A percentile compares a stretch with the other conserved stretches of the same genome.
Conservation (phyloP, 2,329 filamentous ascomycete species). For the Zasmidium cellare region DNA sequence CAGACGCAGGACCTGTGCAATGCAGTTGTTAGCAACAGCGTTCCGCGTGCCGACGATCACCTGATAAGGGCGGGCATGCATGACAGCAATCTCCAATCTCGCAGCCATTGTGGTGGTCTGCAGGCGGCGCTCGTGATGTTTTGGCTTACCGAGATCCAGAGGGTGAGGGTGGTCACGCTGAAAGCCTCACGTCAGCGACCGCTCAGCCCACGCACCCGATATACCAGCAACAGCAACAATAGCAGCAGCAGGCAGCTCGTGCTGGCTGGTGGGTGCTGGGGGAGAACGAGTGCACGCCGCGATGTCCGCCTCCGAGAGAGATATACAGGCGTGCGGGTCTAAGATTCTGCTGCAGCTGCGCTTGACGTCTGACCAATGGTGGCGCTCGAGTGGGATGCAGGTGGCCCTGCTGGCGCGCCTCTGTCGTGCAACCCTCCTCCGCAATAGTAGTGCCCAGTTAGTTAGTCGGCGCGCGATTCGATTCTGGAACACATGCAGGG, state of each 20-base stretch:
- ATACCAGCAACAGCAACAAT: too few relatives aligned
- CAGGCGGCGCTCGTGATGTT: neutral
- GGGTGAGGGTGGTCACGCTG: neutral
- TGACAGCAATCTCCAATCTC: neutral
- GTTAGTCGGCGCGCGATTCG: neutral
- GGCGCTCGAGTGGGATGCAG: neutral
- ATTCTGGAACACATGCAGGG: neutral
- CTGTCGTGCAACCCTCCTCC: neutral
- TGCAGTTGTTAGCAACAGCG: conserved; percentile 1
- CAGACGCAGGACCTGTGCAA: conserved; percentile 5
- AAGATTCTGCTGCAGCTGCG: neutral
- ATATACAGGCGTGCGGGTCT: neutral
- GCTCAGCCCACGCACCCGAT: neutral
- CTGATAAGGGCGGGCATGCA: conserved; percentile 9
- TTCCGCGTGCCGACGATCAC: conserved; percentile 13
- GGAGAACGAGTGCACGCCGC: neutral
- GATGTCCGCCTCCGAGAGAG: neutral
- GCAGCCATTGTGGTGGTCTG: conserved; percentile 6
- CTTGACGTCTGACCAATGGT: neutral
- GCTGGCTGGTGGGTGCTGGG: neutral
- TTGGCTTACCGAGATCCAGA: neutral
- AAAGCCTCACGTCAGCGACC: neutral
- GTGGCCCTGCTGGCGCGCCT: neutral
- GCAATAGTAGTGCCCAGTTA: neutral
- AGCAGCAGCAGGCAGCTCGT: neutral